Evolutionary conservation across 352 stramenopile species (phyloP), one percentile per base, ranked within the genome.

Genomic region (Pythium guiyangense): DNA sequence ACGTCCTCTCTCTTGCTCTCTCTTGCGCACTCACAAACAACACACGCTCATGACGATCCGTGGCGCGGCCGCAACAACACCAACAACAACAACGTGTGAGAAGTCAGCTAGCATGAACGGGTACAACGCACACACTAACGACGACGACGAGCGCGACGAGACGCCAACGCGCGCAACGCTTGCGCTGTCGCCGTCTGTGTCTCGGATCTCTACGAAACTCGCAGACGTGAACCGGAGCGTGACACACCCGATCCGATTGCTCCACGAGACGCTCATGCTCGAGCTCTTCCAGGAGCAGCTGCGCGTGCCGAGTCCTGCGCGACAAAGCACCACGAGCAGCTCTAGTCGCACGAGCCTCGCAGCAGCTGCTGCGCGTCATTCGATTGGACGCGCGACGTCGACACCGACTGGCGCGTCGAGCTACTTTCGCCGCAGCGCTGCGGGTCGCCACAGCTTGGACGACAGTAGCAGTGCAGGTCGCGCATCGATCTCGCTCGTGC

Each of bases 241-340:
- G 15, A 53, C 50, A 22, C 58, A 45, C 17, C 62, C 68, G 45
- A 52, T 82, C 40, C 62, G 63, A 15, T 48, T 76, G 43, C 59
- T 77, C 37, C 73, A 83, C 35, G 70, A 79, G 40, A 67, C 54
- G 52, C 45, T 57, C 49, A 79, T 72, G 67, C 39, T 64, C 18
- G 70, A 82, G 46, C 59, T 77, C 43, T 73, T 67, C 43, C 65
- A 79, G 45, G 69, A 82, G 63, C 73, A 81, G 55, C 61, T 67
- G 54, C 62, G 60, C 11, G 26, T 37, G 47, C 60, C 60, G 22
- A 66, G 54, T 22, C 54, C 55, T 22, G 54, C 54, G n/a, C 39
- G 49, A 45, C 57, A 57, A 42, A 63, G 43, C 39, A 25, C 6
- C 34, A 37, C 4, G 6, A 37, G 50, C 14, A 55, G 50, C 20